These are phyloP conservation scores for Dothiorella sarmentorum DNA, from an alignment of 2,329 filamentous ascomycete species.

Conservation along the genomic window DNA sequence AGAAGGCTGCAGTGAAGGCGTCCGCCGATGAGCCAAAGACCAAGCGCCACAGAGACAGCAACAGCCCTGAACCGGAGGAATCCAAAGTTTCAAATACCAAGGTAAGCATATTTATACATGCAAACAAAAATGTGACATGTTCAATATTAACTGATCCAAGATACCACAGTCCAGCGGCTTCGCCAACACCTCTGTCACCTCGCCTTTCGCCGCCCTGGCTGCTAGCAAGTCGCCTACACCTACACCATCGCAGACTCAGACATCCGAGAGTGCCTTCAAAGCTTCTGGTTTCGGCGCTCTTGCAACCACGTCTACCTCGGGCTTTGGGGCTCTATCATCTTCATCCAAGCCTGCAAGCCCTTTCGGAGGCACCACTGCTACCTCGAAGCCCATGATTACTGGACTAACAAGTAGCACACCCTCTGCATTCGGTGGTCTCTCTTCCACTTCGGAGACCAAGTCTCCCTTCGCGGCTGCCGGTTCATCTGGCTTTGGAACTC, in stretches of 20 bases:
- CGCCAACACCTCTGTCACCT: slow-evolving; percentile 43
- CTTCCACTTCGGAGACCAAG: slow-evolving; percentile 9
- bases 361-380: slow-evolving; percentile 26
- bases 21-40: slow-evolving; percentile 33
- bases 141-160: slow-evolving; percentile 19
- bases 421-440: slow-evolving; percentile 36
- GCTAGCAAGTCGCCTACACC: slow-evolving; percentile 33
- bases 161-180: slow-evolving; percentile 42
- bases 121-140: no score
- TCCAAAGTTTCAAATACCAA: slow-evolving; percentile 22
- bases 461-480: slow-evolving; percentile 19
- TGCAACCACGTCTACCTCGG: slow-evolving; percentile 36
- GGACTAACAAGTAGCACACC: slow-evolving; percentile 17
- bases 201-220: slow-evolving; percentile 48
- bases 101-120: slow-evolving; percentile 19
- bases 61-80: slow-evolving; percentile 23
- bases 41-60: slow-evolving; percentile 37
- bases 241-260: slow-evolving; percentile 31
- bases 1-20: slow-evolving; percentile 18
- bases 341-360: slow-evolving; percentile 33
- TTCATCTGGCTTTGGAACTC: slow-evolving; percentile 13
- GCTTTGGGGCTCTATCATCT: slow-evolving; percentile 34
- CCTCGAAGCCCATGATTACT: slow-evolving; percentile 25
- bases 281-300: slow-evolving; percentile 46
- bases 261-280: slow-evolving; percentile 50